Conservation (phyloP, 108 stramenopile genomes). For the Skeletonema marinoi region DNA sequence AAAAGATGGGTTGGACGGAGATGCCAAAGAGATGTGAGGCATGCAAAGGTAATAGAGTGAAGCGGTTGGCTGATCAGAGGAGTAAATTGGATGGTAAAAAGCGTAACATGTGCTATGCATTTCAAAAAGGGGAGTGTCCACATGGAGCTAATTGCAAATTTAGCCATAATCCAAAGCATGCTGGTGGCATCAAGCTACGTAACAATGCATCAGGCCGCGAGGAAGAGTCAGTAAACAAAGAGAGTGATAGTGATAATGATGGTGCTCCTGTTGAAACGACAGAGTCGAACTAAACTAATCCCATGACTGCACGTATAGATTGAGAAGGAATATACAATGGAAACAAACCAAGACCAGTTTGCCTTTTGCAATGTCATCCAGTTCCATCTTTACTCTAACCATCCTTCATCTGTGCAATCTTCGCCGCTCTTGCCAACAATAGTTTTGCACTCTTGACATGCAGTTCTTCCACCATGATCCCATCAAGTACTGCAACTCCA, state of each 20-base stretch:
- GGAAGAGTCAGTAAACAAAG: neutral
- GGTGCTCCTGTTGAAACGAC: neutral
- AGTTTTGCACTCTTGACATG: slow-evolving; percentile 19
- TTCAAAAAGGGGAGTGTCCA: slow-evolving; percentile 13
- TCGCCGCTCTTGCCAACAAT: slow-evolving; percentile 12
- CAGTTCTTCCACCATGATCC: slow-evolving; percentile 22
- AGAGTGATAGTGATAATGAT: neutral
- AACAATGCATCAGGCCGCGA: neutral
- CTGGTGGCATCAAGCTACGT: neutral
- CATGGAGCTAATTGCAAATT: slow-evolving; percentile 11
- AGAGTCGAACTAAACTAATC: neutral
- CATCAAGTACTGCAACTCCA: slow-evolving; percentile 28
- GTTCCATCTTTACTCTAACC: too few relatives aligned
- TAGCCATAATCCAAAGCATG: slow-evolving; percentile 17
- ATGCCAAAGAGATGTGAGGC: slow-evolving; percentile 15
- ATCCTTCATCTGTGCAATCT: neutral
- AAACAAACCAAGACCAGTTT: too few relatives aligned
- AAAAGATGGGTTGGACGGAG: slow-evolving; percentile 3
- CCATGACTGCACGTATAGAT: neutral
- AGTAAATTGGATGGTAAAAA: slow-evolving; percentile 2
- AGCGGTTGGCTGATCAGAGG: slow-evolving; percentile 12
- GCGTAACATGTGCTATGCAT: slow-evolving; percentile 20
- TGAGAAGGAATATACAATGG: too few relatives aligned
- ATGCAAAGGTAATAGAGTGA: neutral
- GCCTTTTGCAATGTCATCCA: too few relatives aligned